phyloP scores from a whole-genome alignment of 2,329 filamentous ascomycete species.

The Trichoderma guizhouense region DNA sequence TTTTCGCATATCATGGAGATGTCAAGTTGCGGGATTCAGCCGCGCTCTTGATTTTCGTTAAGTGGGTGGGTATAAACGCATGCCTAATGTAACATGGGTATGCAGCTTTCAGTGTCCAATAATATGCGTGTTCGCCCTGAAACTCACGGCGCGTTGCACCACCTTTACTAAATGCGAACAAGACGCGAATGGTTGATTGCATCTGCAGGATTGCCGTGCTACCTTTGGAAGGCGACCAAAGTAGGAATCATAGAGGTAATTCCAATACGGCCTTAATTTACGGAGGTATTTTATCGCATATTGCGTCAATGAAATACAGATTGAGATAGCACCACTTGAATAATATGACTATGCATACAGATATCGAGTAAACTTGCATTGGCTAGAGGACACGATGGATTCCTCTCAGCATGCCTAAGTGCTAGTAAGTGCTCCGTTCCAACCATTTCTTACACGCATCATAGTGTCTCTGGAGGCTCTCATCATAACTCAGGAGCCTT shows the following conservation, averaged over 20 bases:
- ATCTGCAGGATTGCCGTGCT: too few species aligned
- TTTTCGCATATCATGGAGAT: neutral
- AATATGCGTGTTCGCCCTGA: neutral
- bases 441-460: neutral
- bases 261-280: too few species aligned
- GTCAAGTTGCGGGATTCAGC: neutral
- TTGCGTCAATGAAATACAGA: too few species aligned
- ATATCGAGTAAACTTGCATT: neutral
- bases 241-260: too few species aligned
- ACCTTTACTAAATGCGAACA: neutral
- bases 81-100: neutral
- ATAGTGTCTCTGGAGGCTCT: neutral
- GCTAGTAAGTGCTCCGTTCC: neutral
- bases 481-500: neutral
- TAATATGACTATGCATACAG: neutral
- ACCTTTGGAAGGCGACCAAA: too few species aligned
- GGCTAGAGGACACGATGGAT: neutral
- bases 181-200: too few species aligned
- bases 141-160: neutral
- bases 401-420: neutral
- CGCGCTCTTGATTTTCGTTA: neutral
- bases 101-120: neutral
- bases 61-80: neutral
- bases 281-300: too few species aligned
- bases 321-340: neutral